These are phyloP conservation scores for Halophytophthora polymorphica DNA, from an alignment of 352 stramenopile species.

Conservation along the genomic window DNA sequence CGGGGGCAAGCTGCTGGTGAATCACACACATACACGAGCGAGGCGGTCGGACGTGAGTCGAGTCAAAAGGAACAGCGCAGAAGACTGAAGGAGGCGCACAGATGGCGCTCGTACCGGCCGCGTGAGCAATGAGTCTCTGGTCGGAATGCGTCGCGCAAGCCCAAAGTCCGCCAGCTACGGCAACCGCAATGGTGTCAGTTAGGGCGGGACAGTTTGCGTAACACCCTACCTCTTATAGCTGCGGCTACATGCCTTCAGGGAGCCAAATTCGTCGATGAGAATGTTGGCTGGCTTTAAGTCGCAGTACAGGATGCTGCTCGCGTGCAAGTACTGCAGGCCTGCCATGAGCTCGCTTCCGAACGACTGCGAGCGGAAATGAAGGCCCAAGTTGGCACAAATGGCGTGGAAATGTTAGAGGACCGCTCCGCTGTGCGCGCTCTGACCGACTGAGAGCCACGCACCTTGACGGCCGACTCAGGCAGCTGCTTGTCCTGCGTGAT, in stretches of 20 bases:
- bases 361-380: slow-evolving; percentile 21
- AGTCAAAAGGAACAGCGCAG: no score
- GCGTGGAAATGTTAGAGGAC: not conserved
- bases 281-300: slow-evolving; percentile 91
- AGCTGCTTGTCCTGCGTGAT: slow-evolving; percentile 86
- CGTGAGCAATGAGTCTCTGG: slow-evolving; percentile 22
- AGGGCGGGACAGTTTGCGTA: not conserved
- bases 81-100: not conserved
- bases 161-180: slow-evolving; percentile 88
- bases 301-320: slow-evolving; percentile 87
- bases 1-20: slow-evolving; percentile 41
- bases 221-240: slow-evolving; percentile 5
- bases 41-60: no score
- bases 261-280: slow-evolving; percentile 91
- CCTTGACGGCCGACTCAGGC: slow-evolving; percentile 73
- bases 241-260: slow-evolving; percentile 58
- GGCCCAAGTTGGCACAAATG: not conserved
- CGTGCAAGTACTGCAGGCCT: slow-evolving; percentile 88
- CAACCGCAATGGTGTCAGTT: not conserved
- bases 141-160: slow-evolving; percentile 80
- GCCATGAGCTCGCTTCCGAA: slow-evolving; percentile 76
- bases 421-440: not conserved
- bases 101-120: slow-evolving; percentile 28
- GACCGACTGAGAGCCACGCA: slow-evolving; percentile 23
- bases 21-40: no score